Conservation (phyloP, 2,329 filamentous ascomycete species). For the Exserohilum rostratum region DNA sequence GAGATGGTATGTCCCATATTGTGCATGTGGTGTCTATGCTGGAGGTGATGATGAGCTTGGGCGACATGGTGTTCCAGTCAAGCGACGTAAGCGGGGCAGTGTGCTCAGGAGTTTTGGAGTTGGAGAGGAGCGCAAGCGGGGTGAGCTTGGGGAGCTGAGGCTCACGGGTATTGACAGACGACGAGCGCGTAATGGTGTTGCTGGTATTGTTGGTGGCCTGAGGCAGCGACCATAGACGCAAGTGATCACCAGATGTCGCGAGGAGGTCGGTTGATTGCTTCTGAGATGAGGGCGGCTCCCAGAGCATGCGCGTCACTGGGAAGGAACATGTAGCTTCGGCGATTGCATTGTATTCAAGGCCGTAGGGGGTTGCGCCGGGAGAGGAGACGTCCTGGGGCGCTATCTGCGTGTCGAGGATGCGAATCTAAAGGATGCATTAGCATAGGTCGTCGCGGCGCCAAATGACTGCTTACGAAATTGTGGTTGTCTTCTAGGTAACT, state of each 20-base stretch:
- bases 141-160: conserved; percentile 80
- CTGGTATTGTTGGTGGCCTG: conserved; percentile 60
- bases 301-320: conserved; percentile 90
- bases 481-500: conserved; percentile 98
- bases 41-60: conserved; percentile 96
- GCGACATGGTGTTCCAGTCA: conserved; percentile 97
- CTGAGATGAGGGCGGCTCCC: conserved; percentile 93
- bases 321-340: conserved; percentile 98
- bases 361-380: conserved; percentile 73
- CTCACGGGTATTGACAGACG: conserved; percentile 64
- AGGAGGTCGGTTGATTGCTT: conserved; percentile 95
- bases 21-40: conserved; percentile 99
- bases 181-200: conserved; percentile 73
- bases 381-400: conserved; percentile 70
- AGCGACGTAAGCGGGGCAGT: conserved; percentile 94
- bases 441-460: no score
- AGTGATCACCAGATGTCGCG: conserved; percentile 91
- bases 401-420: conserved; percentile 91
- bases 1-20: conserved; percentile 98
- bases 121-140: conserved; percentile 88
- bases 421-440: conserved; percentile 61
- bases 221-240: conserved; percentile 91
- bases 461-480: conserved; percentile 67
- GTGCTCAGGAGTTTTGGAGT: conserved; percentile 98
- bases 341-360: conserved; percentile 87